Evolutionary conservation across 2,329 filamentous ascomycete genomes (phyloP), one percentile per base, ranked within the genome.

Genomic region (Paracoccidioides lutzii): DNA sequence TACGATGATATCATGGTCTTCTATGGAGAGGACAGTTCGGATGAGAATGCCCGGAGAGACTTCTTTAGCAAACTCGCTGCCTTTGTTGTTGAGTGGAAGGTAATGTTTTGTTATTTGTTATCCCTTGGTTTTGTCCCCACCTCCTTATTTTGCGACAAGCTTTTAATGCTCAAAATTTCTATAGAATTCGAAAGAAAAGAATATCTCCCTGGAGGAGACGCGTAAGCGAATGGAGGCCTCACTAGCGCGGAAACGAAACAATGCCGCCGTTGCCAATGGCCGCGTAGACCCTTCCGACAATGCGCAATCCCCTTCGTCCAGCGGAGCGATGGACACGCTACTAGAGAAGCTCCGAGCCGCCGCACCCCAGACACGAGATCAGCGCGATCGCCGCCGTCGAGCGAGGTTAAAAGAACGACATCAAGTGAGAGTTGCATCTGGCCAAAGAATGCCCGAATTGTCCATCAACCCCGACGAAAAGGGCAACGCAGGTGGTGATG

Each of bases 1-100:
- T 97, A 91, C 75, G 87, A 95, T 66, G 90, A 96, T 68, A 96
- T 97, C 63, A 90, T 97, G 84, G 80, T 85, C 5, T 95, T 95
- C 73, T 97, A 96, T 68, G 93, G 93, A 61, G 93, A 98, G 75
- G 93, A 98, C 66, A 84, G 87, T 42, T 78, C 81, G 10, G 93
- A 98, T 68, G 93, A 97, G 54, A 94, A 89, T 65, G 87, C 90
- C n/a, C 81, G 90, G 56, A 81, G 93, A 59, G 90, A 96, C 63
- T 98, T 98, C 79, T 98, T 98, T 68, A 77, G 85, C 60, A 97
- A 97, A 76, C 79, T 98, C 64, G 90, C 91, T 22, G 78, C 83
- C 55, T 98, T 98, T 75, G 81, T 98, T 63, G 75, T 78, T 37
- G 93, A 97, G 70, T 98, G 93, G 88, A 95, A 91, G 76, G 81